Percentiles rank a stretch among this genome's conserved stretches.
Evolutionary conservation across 495 filamentous ascomycete species (phyloP).

Genomic region (Choiromyces venosus): DNA sequence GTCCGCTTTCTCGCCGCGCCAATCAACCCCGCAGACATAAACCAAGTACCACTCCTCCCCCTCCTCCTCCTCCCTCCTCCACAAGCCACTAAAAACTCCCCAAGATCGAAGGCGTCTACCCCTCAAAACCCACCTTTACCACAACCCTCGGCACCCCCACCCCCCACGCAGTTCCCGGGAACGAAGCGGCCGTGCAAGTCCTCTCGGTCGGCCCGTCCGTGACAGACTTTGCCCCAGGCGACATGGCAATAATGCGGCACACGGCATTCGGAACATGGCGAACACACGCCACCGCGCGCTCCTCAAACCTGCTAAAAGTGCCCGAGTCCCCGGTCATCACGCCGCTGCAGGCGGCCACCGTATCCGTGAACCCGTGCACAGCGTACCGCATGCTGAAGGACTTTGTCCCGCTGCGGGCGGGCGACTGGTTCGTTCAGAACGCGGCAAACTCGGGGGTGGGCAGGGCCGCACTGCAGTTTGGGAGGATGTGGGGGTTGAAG

Average conservation of each 20-base stretch:
- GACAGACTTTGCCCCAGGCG: constrained; percentile 55
- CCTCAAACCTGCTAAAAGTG: constrained; percentile 60
- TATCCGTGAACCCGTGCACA: constrained; percentile 85
- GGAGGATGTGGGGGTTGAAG: constrained; percentile 72
- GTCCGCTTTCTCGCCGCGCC: constrained; percentile 77
- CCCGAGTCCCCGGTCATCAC: constrained; percentile 52
- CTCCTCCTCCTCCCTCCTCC: neutral
- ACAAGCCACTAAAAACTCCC: constrained; percentile 30
- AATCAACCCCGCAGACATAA: constrained; percentile 96
- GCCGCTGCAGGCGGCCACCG: constrained; percentile 70
- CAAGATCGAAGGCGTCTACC: constrained; percentile 94
- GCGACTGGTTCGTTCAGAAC: constrained; percentile 92
- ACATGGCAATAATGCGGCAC: constrained; percentile 83
- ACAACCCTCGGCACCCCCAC: constrained; percentile 63
- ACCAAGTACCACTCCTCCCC: constrained; percentile 47
- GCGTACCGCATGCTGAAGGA: constrained; percentile 89
- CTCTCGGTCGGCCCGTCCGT: constrained; percentile 57
- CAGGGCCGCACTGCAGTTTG: constrained; percentile 79
- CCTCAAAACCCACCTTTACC: constrained; percentile 68
- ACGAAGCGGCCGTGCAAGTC: constrained; percentile 89
- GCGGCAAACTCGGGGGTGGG: constrained; percentile 92
- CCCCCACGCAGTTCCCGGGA: constrained; percentile 73
- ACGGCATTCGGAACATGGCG: constrained; percentile 87
- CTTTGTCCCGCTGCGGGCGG: constrained; percentile 62
- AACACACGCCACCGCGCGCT: constrained; percentile 70